Percentiles rank a stretch among this genome's conserved stretches.
Evolutionary conservation across 2,329 filamentous ascomycete species (phyloP).

Genomic region (Phaeosphaeriaceae sp.): DNA sequence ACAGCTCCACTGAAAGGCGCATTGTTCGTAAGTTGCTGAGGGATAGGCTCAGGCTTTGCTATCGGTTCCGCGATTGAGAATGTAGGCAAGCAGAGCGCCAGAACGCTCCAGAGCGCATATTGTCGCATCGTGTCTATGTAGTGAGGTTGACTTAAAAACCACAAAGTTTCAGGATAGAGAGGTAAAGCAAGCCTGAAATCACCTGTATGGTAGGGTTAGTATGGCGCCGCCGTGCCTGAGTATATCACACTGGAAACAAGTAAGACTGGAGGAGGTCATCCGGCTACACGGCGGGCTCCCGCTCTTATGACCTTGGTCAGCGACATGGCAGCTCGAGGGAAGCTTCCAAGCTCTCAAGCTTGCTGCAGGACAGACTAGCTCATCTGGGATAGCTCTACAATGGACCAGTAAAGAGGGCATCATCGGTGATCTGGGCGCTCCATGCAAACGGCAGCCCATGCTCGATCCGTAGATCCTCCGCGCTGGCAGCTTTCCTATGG

Average conservation of each 20-base stretch:
- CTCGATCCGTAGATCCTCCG: conserved; percentile 1
- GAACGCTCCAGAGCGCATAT: conserved; percentile 13
- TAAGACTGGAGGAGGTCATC: conserved; percentile 16
- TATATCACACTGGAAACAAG: conserved; percentile 9
- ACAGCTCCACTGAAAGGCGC: conserved; percentile 50
- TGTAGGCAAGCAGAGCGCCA: conserved; percentile 17
- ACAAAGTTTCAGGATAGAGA: not conserved
- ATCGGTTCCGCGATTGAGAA: conserved; percentile 31
- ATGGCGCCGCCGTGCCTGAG: conserved; percentile 7
- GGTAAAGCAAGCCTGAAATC: not conserved
- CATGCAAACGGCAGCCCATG: not conserved
- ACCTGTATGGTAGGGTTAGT: conserved; percentile 18
- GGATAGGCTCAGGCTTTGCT: conserved; percentile 33
- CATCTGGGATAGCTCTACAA: conserved; percentile 33
- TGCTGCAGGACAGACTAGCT: conserved; percentile 37
- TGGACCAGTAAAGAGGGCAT: conserved; percentile 26
- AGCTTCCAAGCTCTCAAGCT: conserved; percentile 37
- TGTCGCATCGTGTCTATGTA: conserved; percentile 21
- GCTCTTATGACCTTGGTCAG: conserved; percentile 35
- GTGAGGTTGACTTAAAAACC: not conserved
- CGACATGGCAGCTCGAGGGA: conserved; percentile 26
- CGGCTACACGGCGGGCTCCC: conserved; percentile 19
- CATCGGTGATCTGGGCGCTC: conserved; percentile 16
- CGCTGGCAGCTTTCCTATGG: conserved; percentile 16
- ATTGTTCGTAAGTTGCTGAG: conserved; percentile 43